Conservation (phyloP, 139 green algal genomes). For the Zygnema cylindricum region DNA sequence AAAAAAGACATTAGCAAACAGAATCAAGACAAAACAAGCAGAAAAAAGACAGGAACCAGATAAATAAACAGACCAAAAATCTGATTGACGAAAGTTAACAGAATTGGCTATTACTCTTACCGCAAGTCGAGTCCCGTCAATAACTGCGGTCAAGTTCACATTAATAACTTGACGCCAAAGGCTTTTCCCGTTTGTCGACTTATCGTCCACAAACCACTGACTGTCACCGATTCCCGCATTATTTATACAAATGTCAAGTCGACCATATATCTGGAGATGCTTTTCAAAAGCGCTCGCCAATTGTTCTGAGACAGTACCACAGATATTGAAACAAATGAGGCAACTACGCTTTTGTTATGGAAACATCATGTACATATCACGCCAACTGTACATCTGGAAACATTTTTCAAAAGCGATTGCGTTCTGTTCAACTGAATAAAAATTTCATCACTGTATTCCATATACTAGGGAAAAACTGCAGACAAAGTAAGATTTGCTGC, state of each 20-base stretch:
- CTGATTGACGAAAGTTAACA: no score
- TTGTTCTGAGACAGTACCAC: constrained; percentile 30
- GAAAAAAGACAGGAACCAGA: constrained; percentile 6
- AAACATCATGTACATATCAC: not conserved
- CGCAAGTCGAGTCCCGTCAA: constrained; percentile 60
- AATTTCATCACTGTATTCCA: not conserved
- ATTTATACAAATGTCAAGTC: constrained; percentile 61
- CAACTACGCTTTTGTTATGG: not conserved
- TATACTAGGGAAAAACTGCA: no score
- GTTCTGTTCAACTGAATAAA: not conserved
- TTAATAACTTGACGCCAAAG: constrained; percentile 43
- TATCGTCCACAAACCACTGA: constrained; percentile 25
- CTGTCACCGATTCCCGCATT: constrained; percentile 63
- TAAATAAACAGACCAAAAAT: not conserved
- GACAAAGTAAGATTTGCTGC: no score
- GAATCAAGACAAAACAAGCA: not conserved
- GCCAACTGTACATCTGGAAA: not conserved
- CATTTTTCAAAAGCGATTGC: not conserved
- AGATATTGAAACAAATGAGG: constrained; percentile 1
- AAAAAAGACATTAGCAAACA: not conserved
- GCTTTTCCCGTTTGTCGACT: not conserved
- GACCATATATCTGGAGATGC: constrained; percentile 46
- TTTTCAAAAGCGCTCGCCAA: constrained; percentile 39
- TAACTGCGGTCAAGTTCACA: constrained; percentile 59
- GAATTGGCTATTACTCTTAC: constrained; percentile 33